These are phyloP conservation scores for Danielia reshetovae DNA, from an alignment of 805 yeast species.

Conservation along the genomic window DNA sequence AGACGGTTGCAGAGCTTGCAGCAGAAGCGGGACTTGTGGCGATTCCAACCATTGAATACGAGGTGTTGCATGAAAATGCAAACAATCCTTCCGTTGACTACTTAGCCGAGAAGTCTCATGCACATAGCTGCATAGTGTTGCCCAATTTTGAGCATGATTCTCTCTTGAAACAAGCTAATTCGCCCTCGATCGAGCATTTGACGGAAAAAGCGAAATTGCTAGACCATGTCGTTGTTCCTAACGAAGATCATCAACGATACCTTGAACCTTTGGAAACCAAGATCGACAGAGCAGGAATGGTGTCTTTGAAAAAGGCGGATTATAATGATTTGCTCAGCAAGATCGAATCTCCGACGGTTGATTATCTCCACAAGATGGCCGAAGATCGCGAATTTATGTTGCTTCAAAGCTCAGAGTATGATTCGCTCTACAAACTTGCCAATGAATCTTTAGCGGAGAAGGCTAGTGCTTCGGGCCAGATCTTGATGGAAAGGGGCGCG, in stretches of 20 bases:
- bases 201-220: conserved; percentile 2
- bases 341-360: neutral
- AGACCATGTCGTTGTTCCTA: conserved; percentile 1
- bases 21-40: conserved; percentile 5
- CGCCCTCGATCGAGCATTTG: conserved; percentile 6
- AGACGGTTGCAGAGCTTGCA: conserved; percentile 7
- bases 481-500: conserved; percentile 12
- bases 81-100: conserved; percentile 12
- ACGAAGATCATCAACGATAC: neutral
- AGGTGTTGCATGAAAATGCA: conserved; percentile 3
- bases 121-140: conserved; percentile 3
- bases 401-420: conserved; percentile 11
- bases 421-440: conserved; percentile 8
- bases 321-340: conserved; percentile 4
- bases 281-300: conserved; percentile 8
- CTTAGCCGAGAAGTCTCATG: conserved; percentile 6
- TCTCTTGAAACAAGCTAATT: conserved; percentile 7
- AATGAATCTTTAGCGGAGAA: conserved; percentile 10
- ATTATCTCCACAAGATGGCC: conserved; percentile 4
- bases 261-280: conserved; percentile 9
- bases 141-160: conserved; percentile 7
- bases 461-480: conserved; percentile 17
- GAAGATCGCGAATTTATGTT: conserved; percentile 5
- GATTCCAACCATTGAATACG: conserved; percentile 6
- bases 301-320: conserved; percentile 7